Base-by-base conservation (phyloP, 495 filamentous ascomycete genomes). In the Lasiosphaeris hirsuta region DNA sequence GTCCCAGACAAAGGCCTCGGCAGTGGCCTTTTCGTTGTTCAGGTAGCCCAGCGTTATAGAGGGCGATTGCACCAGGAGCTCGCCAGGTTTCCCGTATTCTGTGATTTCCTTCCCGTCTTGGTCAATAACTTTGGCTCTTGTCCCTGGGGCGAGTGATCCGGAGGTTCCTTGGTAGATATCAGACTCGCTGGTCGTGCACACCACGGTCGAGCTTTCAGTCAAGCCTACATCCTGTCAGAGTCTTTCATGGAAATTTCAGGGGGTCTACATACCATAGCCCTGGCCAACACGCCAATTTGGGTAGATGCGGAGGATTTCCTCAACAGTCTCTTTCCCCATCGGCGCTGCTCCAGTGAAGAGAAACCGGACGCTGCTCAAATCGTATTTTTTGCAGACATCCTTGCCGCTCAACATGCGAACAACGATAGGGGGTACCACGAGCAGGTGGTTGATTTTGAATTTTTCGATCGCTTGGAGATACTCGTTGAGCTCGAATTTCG, bases 301-400 rank as follows among this genome's bases (percentile, higher is more conserved):
- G 57, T 86, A 90, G 3, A 83, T 60, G 41, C 78, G 78, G 37
- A 81, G 76, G 43, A 94, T 72, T 7, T 87, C 84, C 30, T 83
- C 75, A 0, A 89, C 84, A 0, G 88, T 92, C 71, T 96, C 90
- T 53, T 83, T 76, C 11, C 92, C 92, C 0, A 94, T 73, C 1
- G 92, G 92, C 7, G 92, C 92, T 0, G 92, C 92, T 9, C 92
- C 92, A 0, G 88, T 91, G 72, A 88, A 92, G 30, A 92, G 69
- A 1, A 76, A 64, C 13, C 65, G 69, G 11, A 92, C 84, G 50
- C 84, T 87, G 64, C 81, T 88, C 15, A 96, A 71, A 64, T 96
- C 86, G 64, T 87, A 92, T 57, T 90, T 84, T 23, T 81, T 75
- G 60, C 86, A 82, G 1, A 79, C 60, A 0, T 83, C 71, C 30